These are phyloP conservation scores for Edaphochlamys debaryana DNA, from an alignment of 139 green algal species.

Conservation along the genomic window DNA sequence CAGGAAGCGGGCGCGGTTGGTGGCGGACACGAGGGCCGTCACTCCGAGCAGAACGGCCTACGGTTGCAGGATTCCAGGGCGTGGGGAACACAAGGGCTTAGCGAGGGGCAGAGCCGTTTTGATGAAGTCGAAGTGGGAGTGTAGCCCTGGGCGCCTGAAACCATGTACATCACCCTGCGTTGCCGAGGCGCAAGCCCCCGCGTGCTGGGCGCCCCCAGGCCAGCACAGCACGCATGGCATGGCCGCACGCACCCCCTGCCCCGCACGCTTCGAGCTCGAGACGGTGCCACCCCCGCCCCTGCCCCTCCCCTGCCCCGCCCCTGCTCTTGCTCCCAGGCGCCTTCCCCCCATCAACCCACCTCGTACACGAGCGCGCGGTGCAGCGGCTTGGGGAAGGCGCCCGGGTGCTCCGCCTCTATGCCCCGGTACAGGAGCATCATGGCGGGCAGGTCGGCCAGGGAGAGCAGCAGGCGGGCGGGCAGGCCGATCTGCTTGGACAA, in stretches of 20 bases:
- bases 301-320: too few relatives aligned
- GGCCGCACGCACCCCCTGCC: background rate
- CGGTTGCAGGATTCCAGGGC: background rate
- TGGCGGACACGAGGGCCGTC: background rate
- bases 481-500: background rate
- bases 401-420: background rate
- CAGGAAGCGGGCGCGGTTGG: background rate
- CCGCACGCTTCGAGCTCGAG: background rate
- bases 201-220: too few relatives aligned
- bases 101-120: background rate
- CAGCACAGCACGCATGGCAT: too few relatives aligned
- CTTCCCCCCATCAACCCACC: background rate
- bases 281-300: too few relatives aligned
- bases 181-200: too few relatives aligned
- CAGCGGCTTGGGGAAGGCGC: background rate
- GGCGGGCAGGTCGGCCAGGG: background rate
- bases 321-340: too few relatives aligned
- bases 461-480: constrained; percentile 7
- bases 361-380: background rate
- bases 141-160: too few relatives aligned
- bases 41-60: constrained; percentile 1
- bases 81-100: too few relatives aligned
- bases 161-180: too few relatives aligned
- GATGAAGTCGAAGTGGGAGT: too few relatives aligned
- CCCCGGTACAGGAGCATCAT: constrained; percentile 10